phyloP scores from a whole-genome alignment of 169 alveolate species.

The Theileria annulata region DNA sequence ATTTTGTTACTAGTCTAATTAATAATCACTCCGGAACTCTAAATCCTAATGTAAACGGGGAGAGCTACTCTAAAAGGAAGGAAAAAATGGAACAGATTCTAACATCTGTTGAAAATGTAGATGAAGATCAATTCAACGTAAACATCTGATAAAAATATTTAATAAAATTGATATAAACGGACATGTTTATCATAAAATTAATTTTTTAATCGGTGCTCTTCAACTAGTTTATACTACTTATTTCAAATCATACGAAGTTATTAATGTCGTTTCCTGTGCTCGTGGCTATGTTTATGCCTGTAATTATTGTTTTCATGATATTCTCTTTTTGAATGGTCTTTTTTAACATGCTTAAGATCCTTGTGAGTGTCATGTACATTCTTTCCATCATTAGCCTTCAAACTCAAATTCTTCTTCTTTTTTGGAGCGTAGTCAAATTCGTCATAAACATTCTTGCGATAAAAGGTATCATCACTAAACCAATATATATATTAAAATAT shows the following conservation, averaged over 20 bases:
- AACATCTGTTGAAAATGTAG: constrained; percentile 12
- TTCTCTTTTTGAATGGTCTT: constrained; percentile 1
- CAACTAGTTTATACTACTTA: too few relatives aligned
- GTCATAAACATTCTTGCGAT: constrained; percentile 26
- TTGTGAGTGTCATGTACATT: neutral
- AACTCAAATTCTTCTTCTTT: constrained; percentile 6
- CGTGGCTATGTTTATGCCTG: too few relatives aligned
- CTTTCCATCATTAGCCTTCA: neutral
- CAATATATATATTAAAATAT: neutral
- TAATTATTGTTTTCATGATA: too few relatives aligned
- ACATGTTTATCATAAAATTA: too few relatives aligned
- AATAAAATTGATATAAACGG: too few relatives aligned
- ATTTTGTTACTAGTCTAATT: constrained; percentile 29
- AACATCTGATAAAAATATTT: constrained; percentile 2
- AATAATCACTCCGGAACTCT: constrained; percentile 9
- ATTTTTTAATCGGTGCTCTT: too few relatives aligned
- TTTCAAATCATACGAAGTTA: too few relatives aligned
- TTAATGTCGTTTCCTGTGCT: too few relatives aligned
- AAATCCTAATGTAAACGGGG: constrained; percentile 8
- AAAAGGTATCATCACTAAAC: neutral
- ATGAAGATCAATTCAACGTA: constrained; percentile 47
- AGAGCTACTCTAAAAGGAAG: constrained; percentile 25
- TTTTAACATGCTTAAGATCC: constrained; percentile 6
- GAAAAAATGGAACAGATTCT: constrained; percentile 33
- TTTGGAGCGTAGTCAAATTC: constrained; percentile 32